phyloP scores from a whole-genome alignment of 1,284 basidiomycete species.

The Cerrena zonata region DNA sequence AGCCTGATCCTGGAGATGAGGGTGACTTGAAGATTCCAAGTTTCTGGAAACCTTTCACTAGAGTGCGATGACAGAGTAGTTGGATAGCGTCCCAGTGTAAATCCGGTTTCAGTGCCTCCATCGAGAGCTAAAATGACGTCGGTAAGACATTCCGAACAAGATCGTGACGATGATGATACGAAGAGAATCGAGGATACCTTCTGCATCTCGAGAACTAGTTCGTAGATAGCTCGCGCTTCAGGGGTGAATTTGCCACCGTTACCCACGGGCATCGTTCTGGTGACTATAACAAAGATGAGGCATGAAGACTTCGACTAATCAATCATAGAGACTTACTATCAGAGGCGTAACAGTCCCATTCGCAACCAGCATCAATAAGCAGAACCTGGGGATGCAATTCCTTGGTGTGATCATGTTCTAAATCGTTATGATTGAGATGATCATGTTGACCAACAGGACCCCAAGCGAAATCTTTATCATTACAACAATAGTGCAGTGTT shows the following conservation, averaged over 20 bases:
- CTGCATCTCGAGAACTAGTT: conserved; percentile 85
- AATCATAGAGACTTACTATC: conserved; percentile 46
- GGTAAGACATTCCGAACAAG: background rate
- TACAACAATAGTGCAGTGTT: conserved; percentile 87
- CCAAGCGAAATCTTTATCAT: conserved; percentile 75
- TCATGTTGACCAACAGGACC: conserved; percentile 59
- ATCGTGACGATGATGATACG: background rate
- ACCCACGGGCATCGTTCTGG: conserved; percentile 81
- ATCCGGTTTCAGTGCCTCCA: conserved; percentile 61
- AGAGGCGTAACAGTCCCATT: conserved; percentile 77
- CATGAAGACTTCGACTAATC: background rate
- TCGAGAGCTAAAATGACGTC: conserved; percentile 45
- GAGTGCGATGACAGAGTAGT: conserved; percentile 70
- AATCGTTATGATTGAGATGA: conserved; percentile 44
- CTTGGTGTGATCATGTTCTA: conserved; percentile 37
- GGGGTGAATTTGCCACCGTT: conserved; percentile 83
- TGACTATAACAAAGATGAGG: conserved; percentile 36
- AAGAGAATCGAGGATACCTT: conserved; percentile 45
- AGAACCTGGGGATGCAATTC: conserved; percentile 70
- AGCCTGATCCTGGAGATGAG: conserved; percentile 40
- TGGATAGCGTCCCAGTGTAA: conserved; percentile 85
- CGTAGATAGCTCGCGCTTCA: conserved; percentile 75
- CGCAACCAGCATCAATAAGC: conserved; percentile 87
- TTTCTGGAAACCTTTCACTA: conserved; percentile 74
- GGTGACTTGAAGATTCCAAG: conserved; percentile 77